phyloP scores from a whole-genome alignment of 2,329 filamentous ascomycete species.

The Colletotrichum costaricense region DNA sequence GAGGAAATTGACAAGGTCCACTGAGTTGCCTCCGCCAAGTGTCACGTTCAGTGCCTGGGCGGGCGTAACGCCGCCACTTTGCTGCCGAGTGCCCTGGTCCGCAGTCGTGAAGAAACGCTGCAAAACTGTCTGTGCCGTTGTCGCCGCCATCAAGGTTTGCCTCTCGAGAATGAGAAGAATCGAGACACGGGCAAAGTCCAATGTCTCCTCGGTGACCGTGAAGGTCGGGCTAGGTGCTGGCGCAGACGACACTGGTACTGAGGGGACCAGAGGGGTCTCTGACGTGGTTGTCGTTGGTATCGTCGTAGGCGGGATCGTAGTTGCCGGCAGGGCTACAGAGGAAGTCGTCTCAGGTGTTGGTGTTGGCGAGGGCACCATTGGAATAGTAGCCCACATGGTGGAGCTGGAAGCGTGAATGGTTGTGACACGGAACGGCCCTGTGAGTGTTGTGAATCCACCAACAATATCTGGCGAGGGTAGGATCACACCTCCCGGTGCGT shows the following conservation, averaged over 20 bases:
- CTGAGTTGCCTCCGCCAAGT: conserved; percentile 56
- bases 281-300: conserved; percentile 34
- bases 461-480: conserved; percentile 35
- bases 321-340: neutral
- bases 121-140: conserved; percentile 63
- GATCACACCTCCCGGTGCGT: conserved; percentile 35
- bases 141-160: conserved; percentile 60
- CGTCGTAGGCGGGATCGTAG: conserved; percentile 35
- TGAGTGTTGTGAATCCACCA: conserved; percentile 39
- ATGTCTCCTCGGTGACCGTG: conserved; percentile 62
- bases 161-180: conserved; percentile 73
- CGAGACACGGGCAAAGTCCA: conserved; percentile 73
- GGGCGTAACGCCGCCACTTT: conserved; percentile 43
- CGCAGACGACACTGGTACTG: conserved; percentile 14
- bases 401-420: conserved; percentile 37
- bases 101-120: conserved; percentile 65
- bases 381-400: conserved; percentile 46
- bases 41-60: conserved; percentile 54
- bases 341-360: conserved; percentile 37
- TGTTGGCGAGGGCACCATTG: conserved; percentile 39
- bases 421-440: conserved; percentile 39
- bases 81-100: conserved; percentile 42
- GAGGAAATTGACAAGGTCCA: conserved; percentile 62
- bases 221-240: conserved; percentile 51
- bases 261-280: conserved; percentile 10